phyloP scores from a whole-genome alignment of 306 rosid species.

The Quillaja saponaria region DNA sequence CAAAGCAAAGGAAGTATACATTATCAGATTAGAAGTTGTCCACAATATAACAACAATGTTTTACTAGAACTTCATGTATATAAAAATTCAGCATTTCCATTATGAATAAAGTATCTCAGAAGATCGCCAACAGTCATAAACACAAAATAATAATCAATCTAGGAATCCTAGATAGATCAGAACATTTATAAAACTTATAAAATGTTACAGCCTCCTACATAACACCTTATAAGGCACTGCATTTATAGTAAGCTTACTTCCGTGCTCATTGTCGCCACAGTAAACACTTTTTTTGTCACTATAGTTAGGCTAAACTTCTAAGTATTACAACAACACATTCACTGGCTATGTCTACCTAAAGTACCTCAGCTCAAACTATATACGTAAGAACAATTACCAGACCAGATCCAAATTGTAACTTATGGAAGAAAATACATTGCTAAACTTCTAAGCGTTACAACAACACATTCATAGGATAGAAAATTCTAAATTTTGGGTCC shows the following conservation, averaged over 20 bases:
- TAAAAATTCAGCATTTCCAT: conserved; percentile 14
- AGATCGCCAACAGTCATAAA: conserved; percentile 17
- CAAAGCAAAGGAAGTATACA: conserved; percentile 3
- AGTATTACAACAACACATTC: background rate
- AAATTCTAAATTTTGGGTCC: conserved; percentile 10
- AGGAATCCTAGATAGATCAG: too few species aligned
- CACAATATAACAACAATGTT: conserved; percentile 7
- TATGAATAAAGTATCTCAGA: conserved; percentile 10
- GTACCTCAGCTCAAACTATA: conserved; percentile 17
- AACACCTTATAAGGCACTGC: conserved; percentile 7
- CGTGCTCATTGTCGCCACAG: conserved; percentile 17
- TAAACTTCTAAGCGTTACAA: too few species aligned
- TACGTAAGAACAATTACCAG: conserved; percentile 14
- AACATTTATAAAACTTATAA: too few species aligned
- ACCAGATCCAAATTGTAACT: conserved; percentile 24
- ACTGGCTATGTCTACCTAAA: background rate
- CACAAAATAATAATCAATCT: too few species aligned
- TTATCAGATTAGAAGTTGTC: conserved; percentile 17
- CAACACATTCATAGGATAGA: too few species aligned
- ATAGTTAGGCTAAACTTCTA: background rate
- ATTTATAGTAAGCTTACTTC: background rate
- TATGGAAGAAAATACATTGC: too few species aligned
- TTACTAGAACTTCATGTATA: background rate
- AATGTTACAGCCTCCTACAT: background rate
- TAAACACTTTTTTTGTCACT: background rate